Percentiles rank a stretch among this genome's conserved stretches.
phyloP scores from a whole-genome alignment of 2,329 filamentous ascomycete genomes.

The Aspergillus sclerotialis region DNA sequence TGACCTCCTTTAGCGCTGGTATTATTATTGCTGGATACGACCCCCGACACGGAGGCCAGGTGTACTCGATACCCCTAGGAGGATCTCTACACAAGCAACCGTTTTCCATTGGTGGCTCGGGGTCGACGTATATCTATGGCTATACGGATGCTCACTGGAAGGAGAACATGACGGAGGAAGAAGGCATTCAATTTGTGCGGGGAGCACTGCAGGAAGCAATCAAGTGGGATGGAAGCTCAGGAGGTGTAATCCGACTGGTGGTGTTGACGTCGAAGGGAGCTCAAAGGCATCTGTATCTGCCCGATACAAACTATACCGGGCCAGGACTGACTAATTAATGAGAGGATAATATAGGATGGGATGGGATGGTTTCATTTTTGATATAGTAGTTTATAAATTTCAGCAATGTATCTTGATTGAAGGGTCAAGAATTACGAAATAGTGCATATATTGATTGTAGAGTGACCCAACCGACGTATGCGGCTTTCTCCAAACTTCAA shows the following conservation, averaged over 20 bases:
- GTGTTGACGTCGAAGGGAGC: constrained; percentile 86
- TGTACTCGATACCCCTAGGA: constrained; percentile 94
- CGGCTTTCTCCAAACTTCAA: too few relatives aligned
- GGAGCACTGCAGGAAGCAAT: constrained; percentile 86
- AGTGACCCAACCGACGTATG: too few relatives aligned
- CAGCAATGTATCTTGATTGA: too few relatives aligned
- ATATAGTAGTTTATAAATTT: not conserved
- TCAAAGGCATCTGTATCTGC: constrained; percentile 89
- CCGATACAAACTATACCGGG: constrained; percentile 79
- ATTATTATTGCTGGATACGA: constrained; percentile 99
- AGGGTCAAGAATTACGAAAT: too few relatives aligned
- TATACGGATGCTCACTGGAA: constrained; percentile 96
- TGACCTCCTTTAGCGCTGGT: constrained; percentile 59
- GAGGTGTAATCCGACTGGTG: constrained; percentile 96
- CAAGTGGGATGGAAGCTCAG: constrained; percentile 98
- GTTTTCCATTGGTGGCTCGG: constrained; percentile 92
- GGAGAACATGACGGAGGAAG: constrained; percentile 87
- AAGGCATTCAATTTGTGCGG: constrained; percentile 90
- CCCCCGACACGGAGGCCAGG: constrained; percentile 86
- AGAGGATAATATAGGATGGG: constrained; percentile 3
- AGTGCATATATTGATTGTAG: too few relatives aligned
- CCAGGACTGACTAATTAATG: constrained; percentile 47
- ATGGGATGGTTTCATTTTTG: constrained; percentile 4
- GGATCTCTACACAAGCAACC: constrained; percentile 96
- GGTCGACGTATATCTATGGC: constrained; percentile 98